A percentile compares a stretch with the other conserved stretches of the same genome.
These are phyloP conservation scores for Vitis rotundifolia DNA, from an alignment of 164 flowering plant genomes.

Conservation along the genomic window DNA sequence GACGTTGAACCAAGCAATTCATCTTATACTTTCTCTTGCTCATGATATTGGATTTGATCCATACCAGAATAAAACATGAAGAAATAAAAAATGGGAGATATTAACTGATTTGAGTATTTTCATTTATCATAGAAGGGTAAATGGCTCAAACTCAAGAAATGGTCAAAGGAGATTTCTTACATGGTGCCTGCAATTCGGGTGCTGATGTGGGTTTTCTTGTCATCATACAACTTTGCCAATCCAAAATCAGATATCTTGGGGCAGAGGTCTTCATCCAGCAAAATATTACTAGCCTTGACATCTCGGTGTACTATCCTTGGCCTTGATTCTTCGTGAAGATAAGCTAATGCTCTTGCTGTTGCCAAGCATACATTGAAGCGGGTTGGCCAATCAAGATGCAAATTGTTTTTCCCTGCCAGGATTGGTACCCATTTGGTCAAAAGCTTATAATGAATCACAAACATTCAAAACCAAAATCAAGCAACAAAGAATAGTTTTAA, in stretches of 20 bases:
- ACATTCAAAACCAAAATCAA: too few relatives aligned
- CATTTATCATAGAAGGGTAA: not conserved
- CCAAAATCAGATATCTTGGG: constrained; percentile 38
- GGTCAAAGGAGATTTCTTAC: constrained; percentile 11
- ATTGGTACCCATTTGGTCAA: too few relatives aligned
- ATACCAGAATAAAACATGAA: too few relatives aligned
- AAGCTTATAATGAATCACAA: too few relatives aligned
- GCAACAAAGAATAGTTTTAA: too few relatives aligned
- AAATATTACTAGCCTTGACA: constrained; percentile 31
- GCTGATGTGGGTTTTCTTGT: constrained; percentile 31
- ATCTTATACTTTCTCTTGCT: too few relatives aligned
- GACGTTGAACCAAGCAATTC: too few relatives aligned
- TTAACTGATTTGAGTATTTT: not conserved
- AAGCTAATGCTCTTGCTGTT: constrained; percentile 29
- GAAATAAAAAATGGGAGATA: not conserved
- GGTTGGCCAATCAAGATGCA: constrained; percentile 19
- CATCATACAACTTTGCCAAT: constrained; percentile 33
- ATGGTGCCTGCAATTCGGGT: constrained; percentile 35
- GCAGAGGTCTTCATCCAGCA: constrained; percentile 24
- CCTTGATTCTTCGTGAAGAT: constrained; percentile 36
- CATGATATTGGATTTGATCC: too few relatives aligned
- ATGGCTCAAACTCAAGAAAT: not conserved
- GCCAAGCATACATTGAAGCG: constrained; percentile 25
- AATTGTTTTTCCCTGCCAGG: constrained; percentile 10
- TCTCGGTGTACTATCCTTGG: constrained; percentile 30